Base-by-base conservation (phyloP, 2,329 filamentous ascomycete species). In the Alternaria solani region DNA sequence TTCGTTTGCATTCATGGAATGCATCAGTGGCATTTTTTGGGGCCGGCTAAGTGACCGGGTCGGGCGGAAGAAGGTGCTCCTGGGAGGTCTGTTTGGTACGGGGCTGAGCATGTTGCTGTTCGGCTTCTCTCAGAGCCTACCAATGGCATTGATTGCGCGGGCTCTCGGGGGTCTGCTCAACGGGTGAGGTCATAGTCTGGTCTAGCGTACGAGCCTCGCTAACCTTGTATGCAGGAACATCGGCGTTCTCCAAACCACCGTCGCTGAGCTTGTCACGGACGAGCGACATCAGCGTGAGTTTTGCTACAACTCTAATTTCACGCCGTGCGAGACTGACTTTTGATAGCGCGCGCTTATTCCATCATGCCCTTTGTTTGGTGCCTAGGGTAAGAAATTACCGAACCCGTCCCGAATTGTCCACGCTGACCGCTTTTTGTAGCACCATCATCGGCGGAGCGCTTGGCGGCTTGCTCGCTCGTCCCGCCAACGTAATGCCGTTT, bases 361-460 rank as follows among this genome's bases (percentile, higher is more conserved):
- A 94, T 98, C 69, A 97, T 99, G 93, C 95, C 95, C 7, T 93
- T 97, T 76, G 92, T 98, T 26, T 99, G 95, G 95, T 97, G 94
- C 76, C 86, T 99, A 74, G 95, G 95, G 84, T 92, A 83, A 81
- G 53, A 77, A 71, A 64, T 64, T 59, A 61, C 57, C 61, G 62
- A 38, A 47, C 20, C 38, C 38, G 59, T 47, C 14, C 56, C 39
- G 39, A 52, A 59, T 55, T 48, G 58, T 52, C 65, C 63, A 48
- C 55, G 36, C 68, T 75, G 71, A 69, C 58, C 62, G 69, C 70
- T 66, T 64, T 42, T 72, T 65, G 67, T 71, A 92, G 90, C 70
- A 97, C 94, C 28, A 97, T 98, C 71, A 85, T 97, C 68, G 95
- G 95, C 34, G 94, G 94, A 48, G 91, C 92, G 76, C 91, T 98